phyloP scores from a whole-genome alignment of 2,329 filamentous ascomycete species.

The Fusarium sp. region DNA sequence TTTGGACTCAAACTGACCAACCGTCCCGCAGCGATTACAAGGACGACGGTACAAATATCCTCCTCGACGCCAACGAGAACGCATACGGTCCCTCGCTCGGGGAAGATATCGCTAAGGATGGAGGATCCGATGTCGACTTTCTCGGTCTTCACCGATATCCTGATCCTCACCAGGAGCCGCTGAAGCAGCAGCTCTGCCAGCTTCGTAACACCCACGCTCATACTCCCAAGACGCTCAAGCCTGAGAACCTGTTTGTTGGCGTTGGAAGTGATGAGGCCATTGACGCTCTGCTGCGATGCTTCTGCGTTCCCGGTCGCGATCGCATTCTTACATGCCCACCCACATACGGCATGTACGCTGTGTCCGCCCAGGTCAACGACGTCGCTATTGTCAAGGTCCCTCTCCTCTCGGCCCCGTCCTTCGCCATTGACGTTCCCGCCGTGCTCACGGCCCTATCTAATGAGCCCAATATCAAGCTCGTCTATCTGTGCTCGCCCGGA shows the following conservation, averaged over 20 bases:
- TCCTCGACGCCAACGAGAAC: slow-evolving; percentile 98
- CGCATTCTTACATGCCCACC: slow-evolving; percentile 95
- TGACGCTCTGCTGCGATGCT: slow-evolving; percentile 91
- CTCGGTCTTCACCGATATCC: slow-evolving; percentile 92
- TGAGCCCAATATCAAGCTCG: slow-evolving; percentile 79
- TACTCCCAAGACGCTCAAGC: slow-evolving; percentile 77
- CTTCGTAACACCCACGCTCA: slow-evolving; percentile 88
- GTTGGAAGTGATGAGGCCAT: slow-evolving; percentile 98
- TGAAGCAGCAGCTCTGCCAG: slow-evolving; percentile 89
- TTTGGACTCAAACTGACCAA: slow-evolving; percentile 28
- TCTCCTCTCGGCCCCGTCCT: slow-evolving; percentile 76
- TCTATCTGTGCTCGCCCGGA: slow-evolving; percentile 93
- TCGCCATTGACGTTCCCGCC: slow-evolving; percentile 77
- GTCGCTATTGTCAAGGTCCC: slow-evolving; percentile 88
- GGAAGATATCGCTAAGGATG: slow-evolving; percentile 50
- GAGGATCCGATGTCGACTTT: slow-evolving; percentile 71
- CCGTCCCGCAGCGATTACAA: slow-evolving; percentile 85
- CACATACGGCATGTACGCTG: slow-evolving; percentile 98
- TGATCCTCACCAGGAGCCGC: slow-evolving; percentile 89
- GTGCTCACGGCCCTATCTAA: slow-evolving; percentile 74
- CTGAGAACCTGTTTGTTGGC: slow-evolving; percentile 91
- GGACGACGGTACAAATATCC: slow-evolving; percentile 94
- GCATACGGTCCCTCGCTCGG: slow-evolving; percentile 87
- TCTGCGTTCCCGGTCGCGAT: slow-evolving; percentile 88
- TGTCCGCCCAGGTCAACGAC: slow-evolving; percentile 95